Evolutionary conservation across 345 rosid genomes (phyloP).

Genomic region (Euphorbia lathyris): DNA sequence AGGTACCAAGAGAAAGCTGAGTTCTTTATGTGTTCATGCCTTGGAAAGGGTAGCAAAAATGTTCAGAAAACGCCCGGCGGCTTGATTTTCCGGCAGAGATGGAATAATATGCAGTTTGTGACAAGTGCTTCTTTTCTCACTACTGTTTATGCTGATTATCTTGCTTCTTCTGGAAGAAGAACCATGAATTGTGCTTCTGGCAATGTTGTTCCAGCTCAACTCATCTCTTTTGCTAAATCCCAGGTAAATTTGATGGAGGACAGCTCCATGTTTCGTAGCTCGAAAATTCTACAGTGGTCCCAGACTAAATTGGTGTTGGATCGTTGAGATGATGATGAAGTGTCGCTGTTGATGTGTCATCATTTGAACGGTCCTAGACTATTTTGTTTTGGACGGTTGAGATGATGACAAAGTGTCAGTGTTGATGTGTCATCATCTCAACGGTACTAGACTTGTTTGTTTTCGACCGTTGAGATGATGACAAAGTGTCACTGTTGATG

Average conservation of each 20-base stretch:
- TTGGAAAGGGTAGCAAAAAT: slow-evolving; percentile 61
- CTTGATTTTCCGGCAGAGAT: slow-evolving; percentile 76
- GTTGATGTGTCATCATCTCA: no score
- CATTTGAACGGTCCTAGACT: no score
- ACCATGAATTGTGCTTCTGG: slow-evolving; percentile 60
- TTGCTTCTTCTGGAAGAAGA: slow-evolving; percentile 59
- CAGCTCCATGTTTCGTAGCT: no score
- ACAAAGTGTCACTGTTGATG: no score
- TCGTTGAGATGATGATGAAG: no score
- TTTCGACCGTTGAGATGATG: no score
- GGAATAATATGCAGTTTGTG: slow-evolving; percentile 98
- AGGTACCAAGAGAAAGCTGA: slow-evolving; percentile 84
- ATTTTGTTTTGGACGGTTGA: no score
- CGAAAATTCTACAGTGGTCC: no score
- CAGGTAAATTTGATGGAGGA: slow-evolving; percentile 44
- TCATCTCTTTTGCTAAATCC: slow-evolving; percentile 75
- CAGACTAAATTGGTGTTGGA: no score
- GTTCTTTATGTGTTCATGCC: slow-evolving; percentile 79
- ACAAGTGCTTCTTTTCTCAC: slow-evolving; percentile 79
- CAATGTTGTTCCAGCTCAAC: slow-evolving; percentile 54
- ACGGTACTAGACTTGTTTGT: no score
- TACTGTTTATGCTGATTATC: slow-evolving; percentile 79
- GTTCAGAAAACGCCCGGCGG: slow-evolving; percentile 93
- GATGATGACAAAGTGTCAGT: no score
- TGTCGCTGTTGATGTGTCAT: no score